Base-by-base conservation (phyloP, 305 asterid species). In the Solanum hybrid region DNA sequence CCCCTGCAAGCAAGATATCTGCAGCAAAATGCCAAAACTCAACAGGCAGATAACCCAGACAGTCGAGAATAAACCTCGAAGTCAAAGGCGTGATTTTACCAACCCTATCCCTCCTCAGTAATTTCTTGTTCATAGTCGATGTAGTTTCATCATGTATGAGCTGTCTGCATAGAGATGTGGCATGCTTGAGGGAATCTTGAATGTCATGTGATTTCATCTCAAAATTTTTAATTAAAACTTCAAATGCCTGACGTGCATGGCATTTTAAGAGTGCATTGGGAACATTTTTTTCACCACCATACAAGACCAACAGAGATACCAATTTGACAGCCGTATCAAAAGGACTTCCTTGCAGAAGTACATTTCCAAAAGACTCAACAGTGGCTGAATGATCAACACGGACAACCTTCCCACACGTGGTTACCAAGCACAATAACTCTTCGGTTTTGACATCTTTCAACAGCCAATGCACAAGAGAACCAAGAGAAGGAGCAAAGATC, bases 11-110 rank as follows among this genome's bases (percentile, higher is more conserved):
- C 94, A 97, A 92, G 51, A 97, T 90, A 70, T 94, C 96, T 34
- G 95, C 97, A 89, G 97, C 98, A 91, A 93, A 97, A 90, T 96
- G 93, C 93, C 97, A 95, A 93, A 95, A 97, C 90, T 97, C 99
- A 92, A 92, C 68, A 76, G 99, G 99, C 45, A 97, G 91, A 94
- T 95, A 95, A 80, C 97, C 90, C 91, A 97, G 94, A 92, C 98
- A 96, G 89, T 97, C 97, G 79, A 97, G 95, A 86, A 96, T 88
- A 91, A 97, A 97, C 90, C 93, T 95, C 57, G 99, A 94, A 89
- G 92, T 91, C 87, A 89, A 92, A 68, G 93, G 70, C 87, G 90
- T 91, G 27, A 91, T 94, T 91, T 90, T 92, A 77, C 89, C 91
- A 61, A 90, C 89, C 83, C 88, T 90, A 89, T 86, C 89, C 88